phyloP scores from a whole-genome alignment of 2,329 filamentous ascomycete species.

The Penicillium decumbens region DNA sequence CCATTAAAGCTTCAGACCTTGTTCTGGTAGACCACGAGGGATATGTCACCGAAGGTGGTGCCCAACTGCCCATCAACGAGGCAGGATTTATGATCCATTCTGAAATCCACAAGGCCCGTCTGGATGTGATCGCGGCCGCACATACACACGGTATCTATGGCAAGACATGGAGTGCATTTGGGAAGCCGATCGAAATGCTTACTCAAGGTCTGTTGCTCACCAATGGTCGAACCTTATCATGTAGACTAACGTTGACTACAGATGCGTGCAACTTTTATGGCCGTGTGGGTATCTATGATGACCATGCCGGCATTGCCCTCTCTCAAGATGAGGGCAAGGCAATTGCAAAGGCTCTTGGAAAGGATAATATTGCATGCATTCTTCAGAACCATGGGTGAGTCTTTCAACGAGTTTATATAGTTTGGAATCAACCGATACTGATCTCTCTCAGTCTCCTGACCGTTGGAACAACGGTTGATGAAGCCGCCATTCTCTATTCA shows the following conservation, averaged over 20 bases:
- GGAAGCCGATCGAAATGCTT: constrained; percentile 55
- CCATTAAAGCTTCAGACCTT: constrained; percentile 41
- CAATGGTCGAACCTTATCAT: not conserved
- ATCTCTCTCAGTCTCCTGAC: constrained; percentile 33
- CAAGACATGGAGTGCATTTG: constrained; percentile 59
- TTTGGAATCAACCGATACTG: constrained; percentile 15
- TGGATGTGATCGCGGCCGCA: constrained; percentile 56
- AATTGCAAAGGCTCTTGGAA: constrained; percentile 38
- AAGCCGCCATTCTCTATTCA: constrained; percentile 38
- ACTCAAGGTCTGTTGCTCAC: constrained; percentile 49
- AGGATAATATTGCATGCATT: constrained; percentile 41
- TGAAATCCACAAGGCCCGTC: constrained; percentile 55
- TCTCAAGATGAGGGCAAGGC: constrained; percentile 38
- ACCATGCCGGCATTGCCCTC: constrained; percentile 41
- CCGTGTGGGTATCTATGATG: constrained; percentile 36
- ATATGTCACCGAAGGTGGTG: constrained; percentile 40
- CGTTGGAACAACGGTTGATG: constrained; percentile 40
- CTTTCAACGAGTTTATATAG: constrained; percentile 2
- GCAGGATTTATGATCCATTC: constrained; percentile 59
- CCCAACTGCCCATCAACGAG: constrained; percentile 38
- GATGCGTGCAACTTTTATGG: constrained; percentile 40
- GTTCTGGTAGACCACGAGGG: constrained; percentile 40
- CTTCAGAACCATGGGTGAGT: constrained; percentile 41
- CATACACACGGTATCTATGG: constrained; percentile 58
- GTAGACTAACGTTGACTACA: constrained; percentile 7